These are phyloP conservation scores for Cytospora piceicola DNA, from an alignment of 2,329 filamentous ascomycete genomes.

Conservation along the genomic window DNA sequence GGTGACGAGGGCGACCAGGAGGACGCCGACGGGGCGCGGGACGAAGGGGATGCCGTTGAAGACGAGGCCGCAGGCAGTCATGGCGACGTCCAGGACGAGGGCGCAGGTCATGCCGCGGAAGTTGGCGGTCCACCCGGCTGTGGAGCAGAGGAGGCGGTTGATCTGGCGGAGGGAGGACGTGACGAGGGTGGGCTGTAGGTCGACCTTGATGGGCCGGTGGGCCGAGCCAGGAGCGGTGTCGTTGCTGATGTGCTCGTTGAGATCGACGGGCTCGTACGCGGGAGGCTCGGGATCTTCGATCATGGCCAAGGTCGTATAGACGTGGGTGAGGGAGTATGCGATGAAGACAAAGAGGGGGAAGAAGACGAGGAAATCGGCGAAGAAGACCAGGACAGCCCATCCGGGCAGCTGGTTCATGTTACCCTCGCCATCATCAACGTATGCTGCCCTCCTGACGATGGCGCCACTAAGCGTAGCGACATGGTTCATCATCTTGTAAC, in stretches of 20 bases:
- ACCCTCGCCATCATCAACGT: conserved; percentile 9
- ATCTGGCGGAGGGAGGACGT: conserved; percentile 57
- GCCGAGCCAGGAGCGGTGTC: conserved; percentile 40
- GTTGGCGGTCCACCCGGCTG: conserved; percentile 66
- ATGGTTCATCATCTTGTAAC: conserved; percentile 13
- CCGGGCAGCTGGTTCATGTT: conserved; percentile 39
- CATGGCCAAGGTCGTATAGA: conserved; percentile 61
- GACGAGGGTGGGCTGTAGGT: conserved; percentile 45
- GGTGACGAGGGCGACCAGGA: conserved; percentile 63
- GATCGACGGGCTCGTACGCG: conserved; percentile 56
- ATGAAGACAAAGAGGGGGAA: conserved; percentile 48
- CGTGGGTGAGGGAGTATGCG: conserved; percentile 53
- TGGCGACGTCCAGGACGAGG: conserved; percentile 45
- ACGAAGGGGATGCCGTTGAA: conserved; percentile 47
- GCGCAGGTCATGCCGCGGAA: conserved; percentile 69
- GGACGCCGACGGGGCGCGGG: conserved; percentile 52
- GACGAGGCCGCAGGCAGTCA: conserved; percentile 46
- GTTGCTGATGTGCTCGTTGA: conserved; percentile 44
- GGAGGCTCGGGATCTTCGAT: conserved; percentile 62
- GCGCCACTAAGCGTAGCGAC: conserved; percentile 22
- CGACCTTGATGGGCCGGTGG: conserved; percentile 40
- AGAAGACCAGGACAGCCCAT: conserved; percentile 47
- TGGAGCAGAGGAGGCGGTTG: conserved; percentile 59
- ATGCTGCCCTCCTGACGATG: conserved; percentile 25
- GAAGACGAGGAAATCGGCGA: conserved; percentile 49